Percentiles rank a stretch among this genome's conserved stretches.
Conservation (phyloP, 345 rosid species). For the Abelmoschus esculentus region DNA sequence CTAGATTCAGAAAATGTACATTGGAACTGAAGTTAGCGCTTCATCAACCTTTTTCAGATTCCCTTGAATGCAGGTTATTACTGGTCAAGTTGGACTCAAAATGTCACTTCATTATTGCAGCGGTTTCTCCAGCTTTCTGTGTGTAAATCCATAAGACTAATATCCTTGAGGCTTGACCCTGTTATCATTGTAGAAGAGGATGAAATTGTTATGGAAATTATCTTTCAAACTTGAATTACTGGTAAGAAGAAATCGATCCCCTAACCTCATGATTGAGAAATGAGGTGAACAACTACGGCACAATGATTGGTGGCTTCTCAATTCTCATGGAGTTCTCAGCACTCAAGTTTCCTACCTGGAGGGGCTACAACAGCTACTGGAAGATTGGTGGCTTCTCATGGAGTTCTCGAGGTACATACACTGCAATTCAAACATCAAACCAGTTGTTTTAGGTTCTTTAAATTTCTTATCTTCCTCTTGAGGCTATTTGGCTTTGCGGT, state of each 20-base stretch:
- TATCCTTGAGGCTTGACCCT: neutral
- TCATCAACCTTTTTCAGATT: neutral
- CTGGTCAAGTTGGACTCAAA: neutral
- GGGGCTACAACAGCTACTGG: constrained; percentile 67
- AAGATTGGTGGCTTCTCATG: constrained; percentile 45
- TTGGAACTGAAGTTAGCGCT: neutral
- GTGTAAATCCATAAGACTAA: neutral
- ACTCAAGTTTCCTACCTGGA: constrained; percentile 62
- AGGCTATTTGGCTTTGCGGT: constrained; percentile 68
- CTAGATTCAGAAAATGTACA: neutral
- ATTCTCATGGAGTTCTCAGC: too few relatives aligned
- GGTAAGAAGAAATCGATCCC: neutral
- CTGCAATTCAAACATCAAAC: neutral
- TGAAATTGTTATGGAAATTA: neutral
- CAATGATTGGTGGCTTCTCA: too few relatives aligned
- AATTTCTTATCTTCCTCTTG: neutral
- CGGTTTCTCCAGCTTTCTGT: neutral
- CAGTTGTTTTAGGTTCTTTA: neutral
- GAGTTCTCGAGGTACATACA: constrained; percentile 42
- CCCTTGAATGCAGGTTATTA: neutral
- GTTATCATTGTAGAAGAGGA: neutral
- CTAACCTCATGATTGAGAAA: too few relatives aligned
- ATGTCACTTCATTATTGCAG: neutral
- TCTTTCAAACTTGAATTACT: too few relatives aligned
- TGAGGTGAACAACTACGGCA: too few relatives aligned